A percentile compares a stretch with the other conserved stretches of the same genome.
Conservation (phyloP, 2,329 filamentous ascomycete genomes). For the Cytospora piceae region DNA sequence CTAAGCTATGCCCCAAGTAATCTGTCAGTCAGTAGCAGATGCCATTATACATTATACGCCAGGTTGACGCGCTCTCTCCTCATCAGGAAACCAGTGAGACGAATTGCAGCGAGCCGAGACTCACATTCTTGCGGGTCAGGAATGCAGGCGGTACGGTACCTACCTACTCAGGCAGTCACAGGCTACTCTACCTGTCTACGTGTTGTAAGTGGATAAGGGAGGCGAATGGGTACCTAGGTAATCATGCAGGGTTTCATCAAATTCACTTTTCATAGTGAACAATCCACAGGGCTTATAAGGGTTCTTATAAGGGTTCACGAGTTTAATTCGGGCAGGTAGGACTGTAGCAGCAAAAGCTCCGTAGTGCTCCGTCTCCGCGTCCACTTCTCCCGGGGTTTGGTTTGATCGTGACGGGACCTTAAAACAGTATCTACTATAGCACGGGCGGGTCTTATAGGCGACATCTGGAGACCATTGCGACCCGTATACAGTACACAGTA, state of each 20-base stretch:
- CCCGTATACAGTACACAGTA: no score
- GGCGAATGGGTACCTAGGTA: not conserved
- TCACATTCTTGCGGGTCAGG: not conserved
- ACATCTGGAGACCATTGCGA: no score
- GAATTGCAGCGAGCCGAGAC: no score
- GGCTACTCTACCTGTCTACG: not conserved
- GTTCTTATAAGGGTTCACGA: slow-evolving; percentile 2
- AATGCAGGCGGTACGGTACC: not conserved
- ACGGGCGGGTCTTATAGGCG: not conserved
- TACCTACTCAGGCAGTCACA: no score
- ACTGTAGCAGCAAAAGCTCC: not conserved
- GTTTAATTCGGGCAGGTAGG: slow-evolving; percentile 19
- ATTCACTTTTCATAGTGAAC: not conserved
- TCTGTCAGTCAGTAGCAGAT: not conserved
- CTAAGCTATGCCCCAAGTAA: slow-evolving; percentile 4
- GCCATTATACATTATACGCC: not conserved
- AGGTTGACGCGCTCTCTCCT: not conserved
- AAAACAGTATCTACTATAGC: not conserved
- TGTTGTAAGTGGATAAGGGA: not conserved
- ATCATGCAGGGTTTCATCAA: not conserved
- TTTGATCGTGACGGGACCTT: slow-evolving; percentile 5
- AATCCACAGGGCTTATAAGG: not conserved
- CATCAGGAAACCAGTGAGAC: not conserved
- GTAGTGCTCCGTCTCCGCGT: slow-evolving; percentile 15
- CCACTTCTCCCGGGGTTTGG: slow-evolving; percentile 7